Evolutionary conservation across 148 eudicot genomes (phyloP).

Genomic region (Fagopyrum homotropicum): DNA sequence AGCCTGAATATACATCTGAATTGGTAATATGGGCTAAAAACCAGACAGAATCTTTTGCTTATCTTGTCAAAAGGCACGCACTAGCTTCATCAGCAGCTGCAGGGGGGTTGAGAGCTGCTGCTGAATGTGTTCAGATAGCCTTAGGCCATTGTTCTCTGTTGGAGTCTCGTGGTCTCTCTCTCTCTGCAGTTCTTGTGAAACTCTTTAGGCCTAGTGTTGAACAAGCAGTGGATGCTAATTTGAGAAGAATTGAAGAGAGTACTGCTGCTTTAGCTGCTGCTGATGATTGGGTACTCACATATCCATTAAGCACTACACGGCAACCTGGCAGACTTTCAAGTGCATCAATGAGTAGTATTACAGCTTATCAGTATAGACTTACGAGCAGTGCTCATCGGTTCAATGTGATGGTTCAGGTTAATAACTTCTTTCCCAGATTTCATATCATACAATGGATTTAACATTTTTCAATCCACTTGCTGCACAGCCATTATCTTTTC

Average conservation of each 20-base stretch:
- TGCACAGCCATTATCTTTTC: not conserved
- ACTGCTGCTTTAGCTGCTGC: conserved; percentile 95
- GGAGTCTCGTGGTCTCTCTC: conserved; percentile 90
- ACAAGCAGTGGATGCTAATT: conserved; percentile 88
- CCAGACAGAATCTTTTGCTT: conserved; percentile 80
- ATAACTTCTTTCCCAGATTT: conserved; percentile 12
- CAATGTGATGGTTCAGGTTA: conserved; percentile 90
- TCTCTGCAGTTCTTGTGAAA: conserved; percentile 75
- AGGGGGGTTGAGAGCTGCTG: conserved; percentile 96
- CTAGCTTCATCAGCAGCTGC: conserved; percentile 98
- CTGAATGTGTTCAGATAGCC: conserved; percentile 98
- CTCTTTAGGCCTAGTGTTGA: conserved; percentile 89
- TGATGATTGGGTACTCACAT: conserved; percentile 81
- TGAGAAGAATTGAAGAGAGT: conserved; percentile 91
- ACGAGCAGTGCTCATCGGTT: conserved; percentile 97
- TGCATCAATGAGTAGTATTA: conserved; percentile 32
- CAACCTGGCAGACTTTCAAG: conserved; percentile 52
- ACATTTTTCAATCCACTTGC: not conserved
- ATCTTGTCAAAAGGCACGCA: conserved; percentile 90
- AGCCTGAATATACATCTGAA: conserved; percentile 85
- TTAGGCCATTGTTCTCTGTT: conserved; percentile 84
- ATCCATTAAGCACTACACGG: conserved; percentile 42
- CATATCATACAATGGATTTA: not conserved
- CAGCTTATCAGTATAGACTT: conserved; percentile 69
- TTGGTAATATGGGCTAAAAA: conserved; percentile 95